Evolutionary conservation across 768 basidiomycete genomes (phyloP).

Genomic region (Daedaleopsis sinensis): DNA sequence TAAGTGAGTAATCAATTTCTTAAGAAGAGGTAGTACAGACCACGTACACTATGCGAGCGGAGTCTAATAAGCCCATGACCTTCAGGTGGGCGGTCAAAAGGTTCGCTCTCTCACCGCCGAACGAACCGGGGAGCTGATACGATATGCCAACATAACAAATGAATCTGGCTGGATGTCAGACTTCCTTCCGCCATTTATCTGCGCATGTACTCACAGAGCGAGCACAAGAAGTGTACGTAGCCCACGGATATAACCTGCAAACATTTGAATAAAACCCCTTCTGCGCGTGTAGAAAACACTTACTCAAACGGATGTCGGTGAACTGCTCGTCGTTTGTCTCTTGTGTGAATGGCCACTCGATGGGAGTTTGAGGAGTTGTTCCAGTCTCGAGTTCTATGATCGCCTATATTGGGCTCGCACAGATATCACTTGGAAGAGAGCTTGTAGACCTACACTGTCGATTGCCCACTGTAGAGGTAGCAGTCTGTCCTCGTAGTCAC

Average conservation of each 20-base stretch:
- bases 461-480: constrained; percentile 79
- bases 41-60: constrained; percentile 62
- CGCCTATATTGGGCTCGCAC: constrained; percentile 45
- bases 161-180: constrained; percentile 46
- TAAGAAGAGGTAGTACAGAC: not conserved
- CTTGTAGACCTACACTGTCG: constrained; percentile 52
- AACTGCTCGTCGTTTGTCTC: constrained; percentile 67
- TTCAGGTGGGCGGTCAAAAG: constrained; percentile 73
- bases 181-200: not conserved
- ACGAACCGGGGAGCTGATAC: constrained; percentile 77
- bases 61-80: constrained; percentile 78
- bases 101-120: constrained; percentile 65
- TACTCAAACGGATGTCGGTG: constrained; percentile 58
- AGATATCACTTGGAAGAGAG: not conserved
- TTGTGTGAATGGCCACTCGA: constrained; percentile 74
- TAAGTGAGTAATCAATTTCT: not conserved
- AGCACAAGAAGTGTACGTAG: constrained; percentile 64
- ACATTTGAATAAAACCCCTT: not conserved
- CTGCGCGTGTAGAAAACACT: constrained; percentile 23
- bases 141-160: constrained; percentile 72
- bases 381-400: constrained; percentile 73
- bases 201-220: constrained; percentile 53
- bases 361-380: constrained; percentile 53
- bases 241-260: constrained; percentile 61
- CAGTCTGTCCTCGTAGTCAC: constrained; percentile 69